A percentile compares a stretch with the other conserved stretches of the same genome.
phyloP scores from a whole-genome alignment of 2,329 filamentous ascomycete species.

The Sporothrix schenckii region DNA sequence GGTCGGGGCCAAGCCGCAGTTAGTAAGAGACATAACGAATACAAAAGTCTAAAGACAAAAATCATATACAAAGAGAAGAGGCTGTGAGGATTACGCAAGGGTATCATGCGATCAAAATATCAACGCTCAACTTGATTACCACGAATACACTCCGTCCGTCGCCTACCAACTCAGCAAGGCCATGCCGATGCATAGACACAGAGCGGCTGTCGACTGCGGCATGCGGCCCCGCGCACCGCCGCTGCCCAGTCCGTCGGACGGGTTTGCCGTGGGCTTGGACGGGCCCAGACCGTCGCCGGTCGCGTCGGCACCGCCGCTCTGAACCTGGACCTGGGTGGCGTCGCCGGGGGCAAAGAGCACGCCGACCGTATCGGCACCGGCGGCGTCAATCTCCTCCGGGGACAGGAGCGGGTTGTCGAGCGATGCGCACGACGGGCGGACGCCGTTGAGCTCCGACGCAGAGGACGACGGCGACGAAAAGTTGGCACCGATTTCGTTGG shows the following conservation, averaged over 20 bases:
- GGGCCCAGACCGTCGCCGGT: conserved; percentile 38
- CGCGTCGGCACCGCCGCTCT: conserved; percentile 35
- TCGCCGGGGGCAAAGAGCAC: conserved; percentile 58
- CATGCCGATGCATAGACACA: conserved; percentile 1
- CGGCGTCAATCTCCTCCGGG: conserved; percentile 50
- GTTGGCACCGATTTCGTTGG: conserved; percentile 60
- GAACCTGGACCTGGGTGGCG: conserved; percentile 50
- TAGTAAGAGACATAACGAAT: not conserved
- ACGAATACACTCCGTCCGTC: not conserved
- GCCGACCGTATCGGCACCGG: conserved; percentile 50
- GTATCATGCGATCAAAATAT: conserved; percentile 15
- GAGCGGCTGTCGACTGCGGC: not conserved
- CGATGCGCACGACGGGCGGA: conserved; percentile 49
- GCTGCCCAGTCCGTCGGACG: conserved; percentile 41
- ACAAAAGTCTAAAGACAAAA: not conserved
- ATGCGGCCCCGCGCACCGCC: conserved; percentile 33
- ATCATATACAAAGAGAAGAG: not conserved
- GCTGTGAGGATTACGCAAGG: not conserved
- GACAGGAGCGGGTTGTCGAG: conserved; percentile 57
- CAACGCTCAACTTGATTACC: not conserved
- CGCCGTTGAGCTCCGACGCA: conserved; percentile 37
- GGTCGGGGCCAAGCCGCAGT: too few relatives aligned
- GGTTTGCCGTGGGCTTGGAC: conserved; percentile 39
- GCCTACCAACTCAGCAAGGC: conserved; percentile 15
- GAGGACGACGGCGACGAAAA: conserved; percentile 42